Percentiles rank a stretch among this genome's conserved stretches.
Evolutionary conservation across 495 filamentous ascomycete species (phyloP).

Genomic region (Hyaloscypha bicolor): DNA sequence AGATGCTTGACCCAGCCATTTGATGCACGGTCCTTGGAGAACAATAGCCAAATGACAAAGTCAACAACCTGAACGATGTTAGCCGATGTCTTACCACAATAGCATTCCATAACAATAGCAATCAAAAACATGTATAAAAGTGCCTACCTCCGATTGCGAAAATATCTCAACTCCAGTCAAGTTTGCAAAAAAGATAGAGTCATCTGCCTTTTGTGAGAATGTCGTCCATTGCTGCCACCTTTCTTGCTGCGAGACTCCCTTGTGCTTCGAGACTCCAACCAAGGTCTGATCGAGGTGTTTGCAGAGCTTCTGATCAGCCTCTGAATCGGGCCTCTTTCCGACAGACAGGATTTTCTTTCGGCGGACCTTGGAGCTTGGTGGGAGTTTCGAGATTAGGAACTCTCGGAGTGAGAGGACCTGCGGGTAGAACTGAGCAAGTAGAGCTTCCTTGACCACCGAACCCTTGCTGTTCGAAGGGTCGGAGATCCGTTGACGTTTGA

Average conservation of each 20-base stretch:
- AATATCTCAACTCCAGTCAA: constrained; percentile 42
- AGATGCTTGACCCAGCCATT: constrained; percentile 67
- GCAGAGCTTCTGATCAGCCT: constrained; percentile 45
- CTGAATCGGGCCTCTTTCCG: constrained; percentile 27
- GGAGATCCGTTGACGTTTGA: constrained; percentile 15
- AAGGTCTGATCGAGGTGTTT: constrained; percentile 68
- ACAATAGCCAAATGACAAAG: constrained; percentile 77
- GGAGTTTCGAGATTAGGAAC: constrained; percentile 62
- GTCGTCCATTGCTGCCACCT: constrained; percentile 58
- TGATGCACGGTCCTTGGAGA: constrained; percentile 53
- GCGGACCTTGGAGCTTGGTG: constrained; percentile 44
- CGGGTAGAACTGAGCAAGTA: constrained; percentile 76
- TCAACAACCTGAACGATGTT: constrained; percentile 68
- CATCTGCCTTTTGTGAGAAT: constrained; percentile 66
- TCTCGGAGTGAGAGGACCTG: constrained; percentile 68
- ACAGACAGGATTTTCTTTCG: constrained; percentile 44
- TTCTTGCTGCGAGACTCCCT: constrained; percentile 39
- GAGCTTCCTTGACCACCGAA: constrained; percentile 54
- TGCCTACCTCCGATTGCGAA: constrained; percentile 63
- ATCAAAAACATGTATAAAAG: constrained; percentile 2
- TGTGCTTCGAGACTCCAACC: constrained; percentile 54
- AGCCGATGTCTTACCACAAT: not conserved
- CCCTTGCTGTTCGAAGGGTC: constrained; percentile 3
- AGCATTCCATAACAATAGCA: constrained; percentile 6
- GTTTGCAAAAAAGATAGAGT: constrained; percentile 50